These are phyloP conservation scores for Neurospora cerealis DNA, from an alignment of 495 filamentous ascomycete genomes.

Conservation along the genomic window DNA sequence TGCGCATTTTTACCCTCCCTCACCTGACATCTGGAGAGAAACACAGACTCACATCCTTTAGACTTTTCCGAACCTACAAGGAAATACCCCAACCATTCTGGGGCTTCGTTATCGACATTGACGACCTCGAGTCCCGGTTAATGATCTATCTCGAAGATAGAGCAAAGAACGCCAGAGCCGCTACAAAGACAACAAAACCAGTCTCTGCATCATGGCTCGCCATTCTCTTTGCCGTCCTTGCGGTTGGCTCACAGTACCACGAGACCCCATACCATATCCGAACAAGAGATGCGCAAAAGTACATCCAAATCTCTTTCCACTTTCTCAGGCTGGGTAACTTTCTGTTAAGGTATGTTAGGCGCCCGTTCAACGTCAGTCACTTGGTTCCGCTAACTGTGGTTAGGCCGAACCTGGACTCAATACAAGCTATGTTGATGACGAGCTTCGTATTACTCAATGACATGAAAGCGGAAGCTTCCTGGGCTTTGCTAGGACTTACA, in stretches of 20 bases:
- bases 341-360: constrained; percentile 29
- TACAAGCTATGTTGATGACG: constrained; percentile 44
- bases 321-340: constrained; percentile 46
- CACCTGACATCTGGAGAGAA: not conserved
- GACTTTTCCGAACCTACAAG: constrained; percentile 63
- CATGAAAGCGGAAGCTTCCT: constrained; percentile 51
- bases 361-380: not conserved
- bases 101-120: constrained; percentile 64
- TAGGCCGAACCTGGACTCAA: constrained; percentile 47
- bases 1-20: constrained; percentile 12
- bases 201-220: constrained; percentile 61
- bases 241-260: constrained; percentile 73
- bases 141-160: constrained; percentile 59
- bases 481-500: constrained; percentile 45
- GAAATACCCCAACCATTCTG: constrained; percentile 72
- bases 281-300: constrained; percentile 41
- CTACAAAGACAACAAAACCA: constrained; percentile 37
- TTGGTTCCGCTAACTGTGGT: constrained; percentile 2
- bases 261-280: constrained; percentile 50
- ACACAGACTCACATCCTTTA: constrained; percentile 16
- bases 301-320: constrained; percentile 48
- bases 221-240: constrained; percentile 68
- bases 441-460: constrained; percentile 47
- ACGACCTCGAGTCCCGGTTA: constrained; percentile 54
- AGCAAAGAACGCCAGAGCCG: constrained; percentile 40